These are phyloP conservation scores for Cymbopogon citratus DNA, from an alignment of 176 grass and related monocot species.

Conservation along the genomic window DNA sequence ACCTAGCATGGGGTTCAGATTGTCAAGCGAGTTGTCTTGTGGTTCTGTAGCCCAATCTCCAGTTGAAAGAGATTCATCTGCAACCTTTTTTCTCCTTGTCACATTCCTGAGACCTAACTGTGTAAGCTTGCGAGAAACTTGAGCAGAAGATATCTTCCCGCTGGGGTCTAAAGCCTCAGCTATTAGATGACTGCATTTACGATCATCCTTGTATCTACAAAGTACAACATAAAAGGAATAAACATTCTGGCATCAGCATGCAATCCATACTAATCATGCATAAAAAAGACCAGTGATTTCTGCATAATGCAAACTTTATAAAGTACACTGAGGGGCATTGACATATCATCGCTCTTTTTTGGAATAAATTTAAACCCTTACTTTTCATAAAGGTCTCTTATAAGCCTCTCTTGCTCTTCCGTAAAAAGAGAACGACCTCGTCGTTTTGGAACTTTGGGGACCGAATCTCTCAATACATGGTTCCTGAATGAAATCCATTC, in stretches of 20 bases:
- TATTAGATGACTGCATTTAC: conserved; percentile 61
- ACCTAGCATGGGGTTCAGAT: not conserved
- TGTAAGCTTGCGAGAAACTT: conserved; percentile 77
- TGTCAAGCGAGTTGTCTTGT: not conserved
- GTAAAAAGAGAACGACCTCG: conserved; percentile 51
- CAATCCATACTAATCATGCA: not conserved
- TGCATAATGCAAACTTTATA: conserved; percentile 7
- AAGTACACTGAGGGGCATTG: conserved; percentile 1
- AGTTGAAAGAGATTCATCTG: conserved; percentile 24
- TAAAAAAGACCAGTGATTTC: not conserved
- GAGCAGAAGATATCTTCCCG: conserved; percentile 66
- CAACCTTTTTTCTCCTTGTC: conserved; percentile 36
- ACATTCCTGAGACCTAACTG: conserved; percentile 69
- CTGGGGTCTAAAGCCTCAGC: conserved; percentile 80
- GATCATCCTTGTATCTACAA: conserved; percentile 82
- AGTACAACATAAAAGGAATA: conserved; percentile 23
- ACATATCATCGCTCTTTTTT: not conserved
- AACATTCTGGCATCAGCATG: conserved; percentile 23
- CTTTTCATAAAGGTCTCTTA: conserved; percentile 69
- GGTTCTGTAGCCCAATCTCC: conserved; percentile 30
- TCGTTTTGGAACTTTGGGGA: conserved; percentile 40
- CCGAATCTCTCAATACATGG: conserved; percentile 30
- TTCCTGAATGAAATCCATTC: conserved; percentile 35
- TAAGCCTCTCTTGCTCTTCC: conserved; percentile 59
- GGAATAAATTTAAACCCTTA: conserved; percentile 42